phyloP scores from a whole-genome alignment of 805 yeast genomes.

The Zygosaccharomyces rouxii region DNA sequence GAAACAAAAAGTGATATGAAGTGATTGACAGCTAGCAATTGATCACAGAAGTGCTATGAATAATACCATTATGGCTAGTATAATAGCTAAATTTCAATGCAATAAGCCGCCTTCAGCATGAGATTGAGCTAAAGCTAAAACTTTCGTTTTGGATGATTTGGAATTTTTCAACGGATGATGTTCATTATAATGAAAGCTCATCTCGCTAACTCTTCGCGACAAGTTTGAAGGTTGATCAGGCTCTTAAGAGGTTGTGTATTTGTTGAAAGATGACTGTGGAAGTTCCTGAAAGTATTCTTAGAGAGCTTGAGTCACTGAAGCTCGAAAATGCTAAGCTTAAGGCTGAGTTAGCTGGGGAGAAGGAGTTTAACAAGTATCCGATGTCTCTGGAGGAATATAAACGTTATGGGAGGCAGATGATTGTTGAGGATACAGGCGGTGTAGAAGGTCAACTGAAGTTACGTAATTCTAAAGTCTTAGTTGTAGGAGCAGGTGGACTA shows the following conservation, averaged over 20 bases:
- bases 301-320: conserved; percentile 26
- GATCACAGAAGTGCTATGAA: not conserved
- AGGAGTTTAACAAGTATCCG: conserved; percentile 12
- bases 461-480: conserved; percentile 56
- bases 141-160: not conserved
- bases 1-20: conserved; percentile 75
- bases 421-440: conserved; percentile 73
- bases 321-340: conserved; percentile 29
- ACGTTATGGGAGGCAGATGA: conserved; percentile 92
- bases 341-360: conserved; percentile 11
- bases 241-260: not conserved
- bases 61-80: not conserved
- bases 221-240: not conserved
- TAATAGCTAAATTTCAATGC: not conserved
- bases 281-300: conserved; percentile 5
- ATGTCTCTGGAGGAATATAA: conserved; percentile 60
- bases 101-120: not conserved
- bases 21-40: not conserved
- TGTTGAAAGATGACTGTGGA: conserved; percentile 5
- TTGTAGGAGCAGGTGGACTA: conserved; percentile 95
- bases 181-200: not conserved
- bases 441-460: conserved; percentile 53
- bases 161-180: not conserved
- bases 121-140: not conserved
- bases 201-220: not conserved